phyloP scores from a whole-genome alignment of 495 filamentous ascomycete species.

The Chaetomium cochliodes region DNA sequence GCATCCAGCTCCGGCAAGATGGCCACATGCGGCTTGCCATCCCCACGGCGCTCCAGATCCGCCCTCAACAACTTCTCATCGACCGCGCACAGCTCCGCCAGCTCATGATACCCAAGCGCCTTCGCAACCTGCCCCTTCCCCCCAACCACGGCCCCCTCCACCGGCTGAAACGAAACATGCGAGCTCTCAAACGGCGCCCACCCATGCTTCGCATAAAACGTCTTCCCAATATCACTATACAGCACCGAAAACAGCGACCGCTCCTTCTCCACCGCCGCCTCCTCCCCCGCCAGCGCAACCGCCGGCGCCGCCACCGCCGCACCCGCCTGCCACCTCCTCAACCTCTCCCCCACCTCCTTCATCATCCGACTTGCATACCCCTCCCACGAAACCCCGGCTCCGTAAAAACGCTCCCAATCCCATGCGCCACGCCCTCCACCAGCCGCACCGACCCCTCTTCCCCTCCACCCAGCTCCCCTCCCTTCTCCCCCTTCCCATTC shows the following conservation, averaged over 20 bases:
- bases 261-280: slow-evolving; percentile 28
- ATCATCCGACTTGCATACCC: slow-evolving; percentile 74
- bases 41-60: slow-evolving; percentile 38
- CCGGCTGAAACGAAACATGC: slow-evolving; percentile 62
- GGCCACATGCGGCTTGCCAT: slow-evolving; percentile 55
- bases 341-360: slow-evolving; percentile 42
- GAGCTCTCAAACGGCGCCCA: slow-evolving; percentile 73
- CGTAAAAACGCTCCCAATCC: slow-evolving; percentile 85
- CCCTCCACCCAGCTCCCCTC: too few species aligned
- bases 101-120: slow-evolving; percentile 50
- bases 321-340: slow-evolving; percentile 41
- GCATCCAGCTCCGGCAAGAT: slow-evolving; percentile 70
- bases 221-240: slow-evolving; percentile 93
- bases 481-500: slow-evolving; percentile 52
- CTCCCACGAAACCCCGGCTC: slow-evolving; percentile 65
- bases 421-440: slow-evolving; percentile 68
- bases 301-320: slow-evolving; percentile 36
- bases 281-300: slow-evolving; percentile 31
- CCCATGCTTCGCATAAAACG: slow-evolving; percentile 79
- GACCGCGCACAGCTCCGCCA: slow-evolving; percentile 54
- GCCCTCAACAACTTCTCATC: slow-evolving; percentile 55
- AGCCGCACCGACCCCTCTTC: too few species aligned
- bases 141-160: slow-evolving; percentile 33
- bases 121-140: slow-evolving; percentile 26
- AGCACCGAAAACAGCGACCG: slow-evolving; percentile 63